A percentile compares a stretch with the other conserved stretches of the same genome.
Evolutionary conservation across 116 monocot genomes (phyloP).

Genomic region (Phalaenopsis hybrid): DNA sequence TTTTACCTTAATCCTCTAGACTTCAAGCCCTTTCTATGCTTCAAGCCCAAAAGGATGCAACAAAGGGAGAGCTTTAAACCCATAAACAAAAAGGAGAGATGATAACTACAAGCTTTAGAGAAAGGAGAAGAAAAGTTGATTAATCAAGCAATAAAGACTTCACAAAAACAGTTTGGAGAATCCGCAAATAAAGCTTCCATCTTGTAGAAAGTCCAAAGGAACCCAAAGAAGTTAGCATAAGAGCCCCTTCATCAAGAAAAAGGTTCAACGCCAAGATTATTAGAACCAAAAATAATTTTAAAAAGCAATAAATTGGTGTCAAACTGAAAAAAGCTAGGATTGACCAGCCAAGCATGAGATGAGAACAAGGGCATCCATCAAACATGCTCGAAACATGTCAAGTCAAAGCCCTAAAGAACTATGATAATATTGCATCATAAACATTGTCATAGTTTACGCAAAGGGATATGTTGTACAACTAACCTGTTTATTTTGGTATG

Average conservation of each 20-base stretch:
- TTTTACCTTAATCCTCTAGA: not conserved
- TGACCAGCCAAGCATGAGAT: not conserved
- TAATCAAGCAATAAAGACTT: not conserved
- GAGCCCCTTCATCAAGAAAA: not conserved
- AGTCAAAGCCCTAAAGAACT: not conserved
- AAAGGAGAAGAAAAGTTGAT: not conserved
- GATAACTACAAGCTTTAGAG: not conserved
- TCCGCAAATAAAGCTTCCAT: not conserved
- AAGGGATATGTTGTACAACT: constrained; percentile 12
- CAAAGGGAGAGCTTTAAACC: not conserved
- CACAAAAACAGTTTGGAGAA: not conserved
- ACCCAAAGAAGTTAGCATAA: not conserved
- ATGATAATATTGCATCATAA: not conserved
- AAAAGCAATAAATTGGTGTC: not conserved
- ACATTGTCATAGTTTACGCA: not conserved
- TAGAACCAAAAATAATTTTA: not conserved
- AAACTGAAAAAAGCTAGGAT: not conserved
- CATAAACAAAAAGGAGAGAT: not conserved
- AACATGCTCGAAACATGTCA: not conserved
- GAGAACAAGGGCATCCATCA: not conserved
- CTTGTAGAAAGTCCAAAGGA: not conserved
- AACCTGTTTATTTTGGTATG: constrained; percentile 32
- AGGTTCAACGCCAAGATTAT: not conserved
- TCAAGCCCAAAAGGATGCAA: not conserved
- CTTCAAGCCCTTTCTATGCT: not conserved